These are phyloP conservation scores for Hirsutella minnesotensis DNA, from an alignment of 2,329 filamentous ascomycete species.

Conservation along the genomic window DNA sequence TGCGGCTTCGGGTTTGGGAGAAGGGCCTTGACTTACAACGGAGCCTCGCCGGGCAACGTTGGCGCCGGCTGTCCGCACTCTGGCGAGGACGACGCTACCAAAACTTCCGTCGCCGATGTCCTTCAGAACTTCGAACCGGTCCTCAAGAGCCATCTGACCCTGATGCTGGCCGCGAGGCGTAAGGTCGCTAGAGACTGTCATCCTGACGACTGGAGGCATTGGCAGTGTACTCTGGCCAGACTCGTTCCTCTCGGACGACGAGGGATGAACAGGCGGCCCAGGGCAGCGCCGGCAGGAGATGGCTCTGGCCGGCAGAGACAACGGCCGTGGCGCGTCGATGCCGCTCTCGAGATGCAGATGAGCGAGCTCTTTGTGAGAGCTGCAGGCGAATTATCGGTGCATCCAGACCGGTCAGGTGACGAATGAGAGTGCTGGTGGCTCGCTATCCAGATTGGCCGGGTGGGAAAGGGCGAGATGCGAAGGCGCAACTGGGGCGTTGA, in stretches of 20 bases:
- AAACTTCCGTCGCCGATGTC: slow-evolving; percentile 99
- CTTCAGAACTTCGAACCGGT: slow-evolving; percentile 93
- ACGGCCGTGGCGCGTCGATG: slow-evolving; percentile 11
- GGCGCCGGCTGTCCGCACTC: slow-evolving; percentile 82
- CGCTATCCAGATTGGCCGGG: neutral
- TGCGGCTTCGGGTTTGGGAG: slow-evolving; percentile 1
- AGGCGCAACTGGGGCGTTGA: neutral
- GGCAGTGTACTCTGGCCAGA: neutral
- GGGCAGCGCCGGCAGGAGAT: neutral
- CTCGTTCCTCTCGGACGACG: neutral
- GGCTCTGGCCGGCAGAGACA: neutral
- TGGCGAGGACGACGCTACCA: slow-evolving; percentile 84
- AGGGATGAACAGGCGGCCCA: neutral
- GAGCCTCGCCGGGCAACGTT: slow-evolving; percentile 82
- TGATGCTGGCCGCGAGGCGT: slow-evolving; percentile 55
- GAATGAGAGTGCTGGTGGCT: neutral
- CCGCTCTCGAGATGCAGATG: slow-evolving; percentile 9
- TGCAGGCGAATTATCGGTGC: slow-evolving; percentile 19
- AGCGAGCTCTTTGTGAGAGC: slow-evolving; percentile 25
- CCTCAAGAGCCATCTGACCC: slow-evolving; percentile 61
- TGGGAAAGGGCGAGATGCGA: slow-evolving; percentile 4
- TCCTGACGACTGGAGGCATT: neutral
- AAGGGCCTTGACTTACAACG: slow-evolving; percentile 57
- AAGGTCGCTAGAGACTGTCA: slow-evolving; percentile 46
- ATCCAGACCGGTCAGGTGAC: slow-evolving; percentile 17